Percentiles rank a stretch among this genome's conserved stretches.
phyloP scores from a whole-genome alignment of 2,329 filamentous ascomycete genomes.

The Monosporascus sp. region DNA sequence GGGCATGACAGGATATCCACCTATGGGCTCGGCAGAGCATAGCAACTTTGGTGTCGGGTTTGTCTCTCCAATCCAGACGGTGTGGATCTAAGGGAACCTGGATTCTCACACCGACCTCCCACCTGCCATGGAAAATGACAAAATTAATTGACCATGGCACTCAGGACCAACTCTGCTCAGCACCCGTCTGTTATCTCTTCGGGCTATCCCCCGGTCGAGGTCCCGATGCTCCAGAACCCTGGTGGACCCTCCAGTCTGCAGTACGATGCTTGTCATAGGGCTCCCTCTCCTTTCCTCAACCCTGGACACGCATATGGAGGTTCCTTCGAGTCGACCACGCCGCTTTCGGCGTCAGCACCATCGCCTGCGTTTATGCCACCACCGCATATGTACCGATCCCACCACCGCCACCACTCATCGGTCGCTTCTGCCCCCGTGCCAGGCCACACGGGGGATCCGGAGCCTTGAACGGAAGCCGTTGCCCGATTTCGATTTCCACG shows the following conservation, averaged over 20 bases:
- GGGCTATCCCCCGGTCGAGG: slow-evolving; percentile 39
- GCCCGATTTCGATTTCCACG: slow-evolving; percentile 2
- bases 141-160: slow-evolving; percentile 50
- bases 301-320: slow-evolving; percentile 36
- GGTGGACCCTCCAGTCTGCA: slow-evolving; percentile 18
- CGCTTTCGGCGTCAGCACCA: slow-evolving; percentile 27
- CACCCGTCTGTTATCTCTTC: slow-evolving; percentile 35
- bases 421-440: slow-evolving; percentile 26
- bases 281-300: slow-evolving; percentile 40
- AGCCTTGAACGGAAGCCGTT: slow-evolving; percentile 3
- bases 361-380: slow-evolving; percentile 27
- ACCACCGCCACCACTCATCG: slow-evolving; percentile 30
- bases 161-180: slow-evolving; percentile 39
- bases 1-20: slow-evolving; percentile 39
- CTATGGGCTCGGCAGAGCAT: slow-evolving; percentile 36
- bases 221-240: slow-evolving; percentile 24
- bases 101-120: slow-evolving; percentile 34
- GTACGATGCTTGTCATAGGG: slow-evolving; percentile 31
- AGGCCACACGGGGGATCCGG: slow-evolving; percentile 32
- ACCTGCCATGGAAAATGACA: slow-evolving; percentile 32
- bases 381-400: slow-evolving; percentile 29
- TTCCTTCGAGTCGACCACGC: slow-evolving; percentile 33
- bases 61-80: slow-evolving; percentile 57
- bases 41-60: slow-evolving; percentile 52
- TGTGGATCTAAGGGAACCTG: slow-evolving; percentile 50